Base-by-base conservation (phyloP, 192 early-diverging fungal genomes). In the Rhizophagus sp. region DNA sequence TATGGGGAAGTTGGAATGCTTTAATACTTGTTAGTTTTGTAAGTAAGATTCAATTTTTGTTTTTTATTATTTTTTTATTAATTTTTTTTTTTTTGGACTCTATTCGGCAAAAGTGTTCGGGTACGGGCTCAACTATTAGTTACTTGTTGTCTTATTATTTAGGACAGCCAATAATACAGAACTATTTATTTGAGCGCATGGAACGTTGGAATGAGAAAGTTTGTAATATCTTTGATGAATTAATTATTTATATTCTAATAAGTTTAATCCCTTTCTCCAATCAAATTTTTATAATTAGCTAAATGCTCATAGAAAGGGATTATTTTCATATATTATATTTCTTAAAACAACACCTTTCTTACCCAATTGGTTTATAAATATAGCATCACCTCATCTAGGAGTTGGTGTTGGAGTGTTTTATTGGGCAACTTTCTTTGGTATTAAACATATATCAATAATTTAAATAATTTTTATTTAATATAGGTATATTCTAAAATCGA, bases 1-100 rank as follows among this genome's bases (percentile, higher is more conserved):
- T 91, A 24, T 91, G 89, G 79, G 77, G 86, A 52, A 85, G 86
- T 81, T 88, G 87, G 88, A 76, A 85, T 15, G 84, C 87, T n/a
- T 70, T 89, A 22, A 24, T 84, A n/a, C 70, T 84, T n/a, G 82
- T 88, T 47, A 82, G 81, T 22, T 57, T 86, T 81, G 87, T 86
- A 84, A 80, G 50, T 79, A 68, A 74, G n/a, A 4, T 33, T 30
- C 15, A 36, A 22, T 66, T 24, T 27, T 24, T 25, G 30, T 76
- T 12, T 27, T 64, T 65, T 36, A 15, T 61, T 24, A 15, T 8
- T 39, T 63, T 15, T 63, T 8, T 24, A 24, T 50, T 44, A 10
- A 44, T 44, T 49, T 27, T 13, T 24, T 27, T 73, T 8, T 13
- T 3, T 52, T 22, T 57, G 62, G 63, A 49, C 24, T 49, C 22